Base-by-base conservation (phyloP, 345 rosid genomes). In the Salix exigua region DNA sequence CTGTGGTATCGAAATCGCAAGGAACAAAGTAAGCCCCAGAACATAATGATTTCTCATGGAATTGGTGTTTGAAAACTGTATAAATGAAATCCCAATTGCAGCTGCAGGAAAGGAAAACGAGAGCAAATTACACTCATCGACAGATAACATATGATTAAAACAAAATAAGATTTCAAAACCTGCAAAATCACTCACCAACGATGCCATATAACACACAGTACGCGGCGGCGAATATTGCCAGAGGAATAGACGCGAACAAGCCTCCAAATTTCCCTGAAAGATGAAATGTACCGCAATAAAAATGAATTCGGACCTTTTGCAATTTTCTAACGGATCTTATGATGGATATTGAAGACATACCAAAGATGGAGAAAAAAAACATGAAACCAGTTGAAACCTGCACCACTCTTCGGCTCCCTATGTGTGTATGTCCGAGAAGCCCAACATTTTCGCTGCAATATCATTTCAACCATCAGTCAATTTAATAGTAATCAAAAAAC, bases 301-400 rank as follows among this genome's bases (percentile, higher is more conserved):
- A 66, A 33, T 51, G 19, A 79, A 18, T 23, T 60, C n/a, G 66
- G 66, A 75, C 66, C 16, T 12, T 2, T 8, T 63, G 58, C 31
- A 35, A 65, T 2, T 31, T 30, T 40, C 5, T 2, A 25, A 37
- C 2, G 19, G 48, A 55, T 68, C 37, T 62, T 70, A 68, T 13
- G 35, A 71, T 26, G 23, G 3, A 55, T 23, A 55, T 26, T 42
- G 23, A 75, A 74, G 17, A 81, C 92, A 35, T 72, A 96, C 99
- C 99, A 77, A 96, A 96, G 84, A 96, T 88, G 77, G 99, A 90
- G 94, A 93, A 93, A 80, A 96, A 96, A 78, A 96, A 84, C 99
- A 96, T 93, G 91, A 96, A 96, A 71, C 78, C 96, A 71, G 99
- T 92, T 46, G 99, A 92, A 68, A 96, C 80, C 85, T 96, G 98